These are phyloP conservation scores for Turnera subulata DNA, from an alignment of 345 rosid genomes.

Conservation along the genomic window DNA sequence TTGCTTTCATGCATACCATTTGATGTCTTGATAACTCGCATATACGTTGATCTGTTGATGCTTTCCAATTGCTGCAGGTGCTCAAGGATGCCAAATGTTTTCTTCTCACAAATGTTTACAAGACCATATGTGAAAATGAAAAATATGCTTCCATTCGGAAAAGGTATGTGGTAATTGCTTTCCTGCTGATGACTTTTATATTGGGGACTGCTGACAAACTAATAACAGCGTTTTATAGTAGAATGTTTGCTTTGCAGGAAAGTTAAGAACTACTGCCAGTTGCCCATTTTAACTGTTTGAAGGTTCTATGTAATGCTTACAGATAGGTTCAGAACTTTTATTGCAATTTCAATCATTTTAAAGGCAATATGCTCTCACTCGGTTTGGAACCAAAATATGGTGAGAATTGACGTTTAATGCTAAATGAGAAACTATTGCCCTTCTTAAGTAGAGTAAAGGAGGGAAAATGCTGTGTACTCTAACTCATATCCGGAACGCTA, in stretches of 20 bases:
- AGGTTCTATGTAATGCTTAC: background rate
- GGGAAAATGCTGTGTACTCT: too few relatives aligned
- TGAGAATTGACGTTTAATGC: background rate
- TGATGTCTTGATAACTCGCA: background rate
- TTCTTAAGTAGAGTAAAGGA: too few relatives aligned
- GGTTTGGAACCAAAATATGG: background rate
- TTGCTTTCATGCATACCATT: background rate
- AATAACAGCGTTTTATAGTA: too few relatives aligned
- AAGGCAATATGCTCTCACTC: too few relatives aligned
- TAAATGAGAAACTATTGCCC: too few relatives aligned
- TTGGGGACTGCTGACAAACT: background rate
- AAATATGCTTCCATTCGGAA: conserved; percentile 70
- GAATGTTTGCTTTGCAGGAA: too few relatives aligned
- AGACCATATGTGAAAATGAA: conserved; percentile 71
- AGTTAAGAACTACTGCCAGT: too few relatives aligned
- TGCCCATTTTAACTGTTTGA: background rate
- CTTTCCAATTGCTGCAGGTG: conserved; percentile 47
- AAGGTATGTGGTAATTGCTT: conserved; percentile 37
- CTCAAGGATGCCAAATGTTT: conserved; percentile 79
- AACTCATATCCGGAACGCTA: too few relatives aligned
- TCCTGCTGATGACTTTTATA: conserved; percentile 9
- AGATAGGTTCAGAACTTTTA: background rate
- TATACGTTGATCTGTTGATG: conserved; percentile 1
- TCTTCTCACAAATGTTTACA: conserved; percentile 75
- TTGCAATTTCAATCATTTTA: background rate